Percentiles rank a stretch among this genome's conserved stretches.
Conservation (phyloP, 345 rosid genomes). For the Angophora floribunda region DNA sequence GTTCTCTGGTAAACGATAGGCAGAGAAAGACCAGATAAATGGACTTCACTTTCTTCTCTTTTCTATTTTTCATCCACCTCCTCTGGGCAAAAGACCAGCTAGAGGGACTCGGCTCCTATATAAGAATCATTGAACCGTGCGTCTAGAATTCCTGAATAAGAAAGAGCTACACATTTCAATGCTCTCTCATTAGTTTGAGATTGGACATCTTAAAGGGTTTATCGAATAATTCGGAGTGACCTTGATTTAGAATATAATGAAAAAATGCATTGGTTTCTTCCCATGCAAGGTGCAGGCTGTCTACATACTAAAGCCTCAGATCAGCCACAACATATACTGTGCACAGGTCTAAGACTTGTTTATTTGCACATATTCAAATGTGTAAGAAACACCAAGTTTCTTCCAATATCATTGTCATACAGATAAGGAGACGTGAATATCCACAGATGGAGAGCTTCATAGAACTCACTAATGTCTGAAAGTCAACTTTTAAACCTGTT, state of each 20-base stretch:
- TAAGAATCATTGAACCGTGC: not conserved
- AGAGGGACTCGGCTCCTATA: not conserved
- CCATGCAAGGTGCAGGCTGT: not conserved
- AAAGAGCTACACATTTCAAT: not conserved
- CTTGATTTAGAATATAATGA: not conserved
- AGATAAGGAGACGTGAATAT: not conserved
- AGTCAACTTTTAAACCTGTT: conserved; percentile 87
- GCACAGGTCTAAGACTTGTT: not conserved
- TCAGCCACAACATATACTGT: not conserved
- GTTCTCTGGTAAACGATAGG: not conserved
- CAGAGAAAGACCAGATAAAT: not conserved
- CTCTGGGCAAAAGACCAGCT: not conserved
- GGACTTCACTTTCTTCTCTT: not conserved
- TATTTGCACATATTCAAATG: not conserved
- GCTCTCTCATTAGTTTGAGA: not conserved
- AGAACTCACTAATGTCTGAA: conserved; percentile 60
- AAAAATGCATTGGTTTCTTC: not conserved
- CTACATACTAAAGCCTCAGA: not conserved
- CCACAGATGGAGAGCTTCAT: not conserved
- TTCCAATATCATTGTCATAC: not conserved
- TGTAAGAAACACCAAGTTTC: not conserved
- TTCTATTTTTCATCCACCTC: not conserved
- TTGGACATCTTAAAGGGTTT: not conserved
- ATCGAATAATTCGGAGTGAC: not conserved
- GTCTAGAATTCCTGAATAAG: not conserved